Base-by-base conservation (phyloP, 768 basidiomycete species). In the Mrakia frigida region DNA sequence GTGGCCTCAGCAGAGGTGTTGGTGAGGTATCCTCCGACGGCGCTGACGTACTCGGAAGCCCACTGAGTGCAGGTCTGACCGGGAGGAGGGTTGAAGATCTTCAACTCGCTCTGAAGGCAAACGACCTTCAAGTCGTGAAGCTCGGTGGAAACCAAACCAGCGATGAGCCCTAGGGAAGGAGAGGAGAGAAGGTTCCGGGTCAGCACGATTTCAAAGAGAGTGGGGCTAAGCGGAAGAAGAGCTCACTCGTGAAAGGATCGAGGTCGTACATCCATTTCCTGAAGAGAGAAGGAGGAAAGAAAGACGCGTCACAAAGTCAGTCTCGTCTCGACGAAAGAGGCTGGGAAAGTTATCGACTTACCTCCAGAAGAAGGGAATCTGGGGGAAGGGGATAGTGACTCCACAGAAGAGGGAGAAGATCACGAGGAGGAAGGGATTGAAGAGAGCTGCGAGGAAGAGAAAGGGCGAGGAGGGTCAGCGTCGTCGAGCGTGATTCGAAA, bases 81-180 rank as follows among this genome's bases (percentile, higher is more conserved):
- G 2, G 85, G 78, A 0, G 93, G 92, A 1, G 93, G 91, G 74
- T 87, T 83, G 85, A 95, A 92, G 7, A 86, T 79, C 16, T 87
- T 85, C 80, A 91, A 92, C 81, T 96, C 94, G 76, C 88, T 88
- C 0, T 84, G 79, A 31, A 87, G 86, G 85, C 93, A 82, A 41
- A 72, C 31, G 77, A 94, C 90, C 0, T 80, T 79, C 28, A 93
- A 85, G 14, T 89, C 91, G 80, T 91, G 88, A 18, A 94, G 85
- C 80, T 92, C 92, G 6, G 90, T 92, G 0, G 90, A 88, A 39
- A 92, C 84, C 86, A 93, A 90, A 25, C 91, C 88, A 7, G 89
- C 86, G 35, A 93, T 82, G 21, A 88, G 85, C 31, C 91, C 87
- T 0, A 90, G 92, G 82, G 89, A 91, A 21, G 61, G 60, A 61